These are phyloP conservation scores for Heteromeles arbutifolia DNA, from an alignment of 306 rosid genomes.

Conservation along the genomic window DNA sequence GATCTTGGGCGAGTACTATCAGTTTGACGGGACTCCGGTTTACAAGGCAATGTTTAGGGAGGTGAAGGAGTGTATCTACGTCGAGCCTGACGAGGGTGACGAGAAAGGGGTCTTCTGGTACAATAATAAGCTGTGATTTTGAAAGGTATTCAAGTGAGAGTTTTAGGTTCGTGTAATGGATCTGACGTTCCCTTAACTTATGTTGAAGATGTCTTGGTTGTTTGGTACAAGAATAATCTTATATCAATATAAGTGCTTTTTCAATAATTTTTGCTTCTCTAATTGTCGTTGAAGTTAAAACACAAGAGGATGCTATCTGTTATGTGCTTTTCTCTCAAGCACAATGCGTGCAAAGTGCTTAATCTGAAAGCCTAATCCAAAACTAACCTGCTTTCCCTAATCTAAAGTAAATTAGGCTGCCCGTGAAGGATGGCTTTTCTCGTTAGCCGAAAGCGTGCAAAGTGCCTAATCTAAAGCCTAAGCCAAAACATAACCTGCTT, in stretches of 20 bases:
- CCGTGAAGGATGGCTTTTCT: no score
- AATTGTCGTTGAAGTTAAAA: background rate
- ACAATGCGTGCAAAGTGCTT: no score
- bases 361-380: no score
- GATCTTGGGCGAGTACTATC: slow-evolving; percentile 67
- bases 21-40: slow-evolving; percentile 54
- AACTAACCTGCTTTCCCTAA: no score
- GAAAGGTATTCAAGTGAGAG: background rate
- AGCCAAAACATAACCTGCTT: no score
- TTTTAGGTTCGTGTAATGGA: background rate
- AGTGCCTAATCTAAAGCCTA: no score
- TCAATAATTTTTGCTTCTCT: background rate
- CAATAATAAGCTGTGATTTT: slow-evolving; percentile 43
- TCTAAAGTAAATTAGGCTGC: no score
- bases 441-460: no score
- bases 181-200: slow-evolving; percentile 6
- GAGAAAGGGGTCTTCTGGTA: slow-evolving; percentile 75
- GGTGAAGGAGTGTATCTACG: slow-evolving; percentile 67
- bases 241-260: background rate
- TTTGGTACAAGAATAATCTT: background rate
- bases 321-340: no score
- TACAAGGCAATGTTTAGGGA: slow-evolving; percentile 70
- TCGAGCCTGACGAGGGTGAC: slow-evolving; percentile 56
- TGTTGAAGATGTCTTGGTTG: slow-evolving; percentile 2
- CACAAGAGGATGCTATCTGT: no score